phyloP scores from a whole-genome alignment of 139 green algal genomes.

The Chlorella sp. region DNA sequence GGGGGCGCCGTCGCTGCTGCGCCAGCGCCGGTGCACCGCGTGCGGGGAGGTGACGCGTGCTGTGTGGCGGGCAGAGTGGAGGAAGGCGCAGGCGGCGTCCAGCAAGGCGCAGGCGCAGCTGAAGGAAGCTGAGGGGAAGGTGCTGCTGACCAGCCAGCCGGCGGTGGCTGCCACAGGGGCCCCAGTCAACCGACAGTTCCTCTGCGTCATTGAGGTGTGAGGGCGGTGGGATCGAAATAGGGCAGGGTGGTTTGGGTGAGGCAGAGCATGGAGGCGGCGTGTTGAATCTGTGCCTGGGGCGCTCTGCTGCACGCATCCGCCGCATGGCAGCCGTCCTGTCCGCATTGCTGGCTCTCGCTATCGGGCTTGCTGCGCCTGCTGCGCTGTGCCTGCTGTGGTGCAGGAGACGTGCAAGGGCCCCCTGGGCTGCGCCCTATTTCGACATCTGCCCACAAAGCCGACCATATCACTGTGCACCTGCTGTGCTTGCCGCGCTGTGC shows the following conservation, averaged over 20 bases:
- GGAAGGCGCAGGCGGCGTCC: background rate
- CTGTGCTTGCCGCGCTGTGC: background rate
- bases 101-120: background rate
- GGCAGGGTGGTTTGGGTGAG: too few relatives aligned
- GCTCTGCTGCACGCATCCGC: background rate
- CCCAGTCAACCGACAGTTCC: conserved; percentile 21
- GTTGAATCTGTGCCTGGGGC: too few relatives aligned
- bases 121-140: background rate
- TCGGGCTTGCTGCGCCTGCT: too few relatives aligned
- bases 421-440: too few relatives aligned
- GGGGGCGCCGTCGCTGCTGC: conserved; percentile 43
- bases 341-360: too few relatives aligned
- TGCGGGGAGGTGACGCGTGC: conserved; percentile 48
- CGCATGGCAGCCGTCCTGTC: too few relatives aligned
- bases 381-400: too few relatives aligned
- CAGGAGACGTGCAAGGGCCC: too few relatives aligned
- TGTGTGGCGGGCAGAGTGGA: conserved; percentile 26
- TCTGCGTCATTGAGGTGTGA: conserved; percentile 34
- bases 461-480: background rate
- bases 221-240: background rate
- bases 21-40: conserved; percentile 30
- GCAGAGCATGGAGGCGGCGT: background rate
- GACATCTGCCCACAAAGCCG: background rate
- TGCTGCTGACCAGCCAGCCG: conserved; percentile 2
- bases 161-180: conserved; percentile 30